Evolutionary conservation across 192 early-diverging fungal genomes (phyloP).

Genomic region (Pilaira anomala): DNA sequence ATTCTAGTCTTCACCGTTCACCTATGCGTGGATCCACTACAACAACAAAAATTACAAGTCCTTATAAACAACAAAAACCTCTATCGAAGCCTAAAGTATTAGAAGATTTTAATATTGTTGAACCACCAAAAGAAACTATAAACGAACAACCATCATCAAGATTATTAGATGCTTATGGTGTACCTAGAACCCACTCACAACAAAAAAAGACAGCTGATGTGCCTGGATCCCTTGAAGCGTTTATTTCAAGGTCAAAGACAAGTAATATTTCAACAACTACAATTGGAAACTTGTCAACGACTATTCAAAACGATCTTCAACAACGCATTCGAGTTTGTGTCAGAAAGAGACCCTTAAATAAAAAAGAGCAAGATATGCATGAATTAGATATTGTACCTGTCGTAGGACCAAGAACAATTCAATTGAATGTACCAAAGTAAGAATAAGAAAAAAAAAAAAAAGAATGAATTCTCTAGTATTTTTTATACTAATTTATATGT

Average conservation of each 20-base stretch:
- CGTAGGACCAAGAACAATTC: conserved; percentile 62
- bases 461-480: background rate
- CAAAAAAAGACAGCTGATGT: background rate
- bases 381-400: conserved; percentile 82
- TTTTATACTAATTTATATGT: too few relatives aligned
- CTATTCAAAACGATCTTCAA: conserved; percentile 45
- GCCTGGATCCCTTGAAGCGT: too few relatives aligned
- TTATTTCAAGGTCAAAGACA: background rate
- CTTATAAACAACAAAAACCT: conserved; percentile 16
- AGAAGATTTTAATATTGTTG: background rate
- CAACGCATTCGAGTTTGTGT: conserved; percentile 97
- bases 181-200: conserved; percentile 41
- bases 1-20: background rate
- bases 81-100: background rate
- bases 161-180: conserved; percentile 71
- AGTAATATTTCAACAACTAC: background rate
- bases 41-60: conserved; percentile 1
- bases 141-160: conserved; percentile 25
- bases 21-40: background rate
- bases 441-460: background rate
- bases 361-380: conserved; percentile 68
- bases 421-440: conserved; percentile 92
- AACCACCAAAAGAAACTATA: background rate
- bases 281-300: background rate
- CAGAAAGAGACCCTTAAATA: conserved; percentile 89